These are phyloP conservation scores for Hibiscus trionum DNA, from an alignment of 345 rosid genomes.

Conservation along the genomic window DNA sequence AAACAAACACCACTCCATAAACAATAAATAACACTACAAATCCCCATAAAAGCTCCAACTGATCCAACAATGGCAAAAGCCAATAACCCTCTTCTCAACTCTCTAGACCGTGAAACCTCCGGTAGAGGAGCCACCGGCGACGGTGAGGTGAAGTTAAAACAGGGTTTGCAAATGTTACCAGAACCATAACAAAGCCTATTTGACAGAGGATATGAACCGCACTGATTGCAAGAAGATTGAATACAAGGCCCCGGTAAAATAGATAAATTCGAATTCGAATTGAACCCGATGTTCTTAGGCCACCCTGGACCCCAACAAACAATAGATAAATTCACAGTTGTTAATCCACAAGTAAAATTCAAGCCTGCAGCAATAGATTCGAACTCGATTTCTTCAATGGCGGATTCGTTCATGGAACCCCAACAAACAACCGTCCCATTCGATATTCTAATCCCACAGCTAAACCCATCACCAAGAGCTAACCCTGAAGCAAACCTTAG, in stretches of 20 bases:
- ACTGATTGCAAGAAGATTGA: slow-evolving; percentile 28
- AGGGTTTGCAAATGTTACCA: slow-evolving; percentile 41
- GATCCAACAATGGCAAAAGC: too few relatives aligned
- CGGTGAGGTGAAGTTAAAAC: slow-evolving; percentile 6
- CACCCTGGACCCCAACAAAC: slow-evolving; percentile 78
- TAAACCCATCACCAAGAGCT: slow-evolving; percentile 53
- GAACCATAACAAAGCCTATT: slow-evolving; percentile 43
- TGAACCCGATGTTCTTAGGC: slow-evolving; percentile 11
- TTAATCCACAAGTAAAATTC: slow-evolving; percentile 65
- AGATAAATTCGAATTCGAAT: neutral
- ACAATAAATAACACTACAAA: too few relatives aligned
- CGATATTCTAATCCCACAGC: slow-evolving; percentile 47
- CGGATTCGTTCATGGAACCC: slow-evolving; percentile 43
- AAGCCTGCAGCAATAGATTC: slow-evolving; percentile 63
- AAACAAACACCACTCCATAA: too few relatives aligned
- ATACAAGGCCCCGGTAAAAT: slow-evolving; percentile 81
- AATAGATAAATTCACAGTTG: slow-evolving; percentile 31
- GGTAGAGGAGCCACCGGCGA: neutral
- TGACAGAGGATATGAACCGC: slow-evolving; percentile 42
- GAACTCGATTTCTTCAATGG: slow-evolving; percentile 27
- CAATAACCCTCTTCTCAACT: slow-evolving; percentile 35
- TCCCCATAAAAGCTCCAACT: too few relatives aligned
- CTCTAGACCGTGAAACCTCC: slow-evolving; percentile 13
- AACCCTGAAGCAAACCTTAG: slow-evolving; percentile 33
- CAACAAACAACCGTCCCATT: slow-evolving; percentile 63